Conservation (phyloP, 2,329 filamentous ascomycete species). For the Fusarium acutatum region DNA sequence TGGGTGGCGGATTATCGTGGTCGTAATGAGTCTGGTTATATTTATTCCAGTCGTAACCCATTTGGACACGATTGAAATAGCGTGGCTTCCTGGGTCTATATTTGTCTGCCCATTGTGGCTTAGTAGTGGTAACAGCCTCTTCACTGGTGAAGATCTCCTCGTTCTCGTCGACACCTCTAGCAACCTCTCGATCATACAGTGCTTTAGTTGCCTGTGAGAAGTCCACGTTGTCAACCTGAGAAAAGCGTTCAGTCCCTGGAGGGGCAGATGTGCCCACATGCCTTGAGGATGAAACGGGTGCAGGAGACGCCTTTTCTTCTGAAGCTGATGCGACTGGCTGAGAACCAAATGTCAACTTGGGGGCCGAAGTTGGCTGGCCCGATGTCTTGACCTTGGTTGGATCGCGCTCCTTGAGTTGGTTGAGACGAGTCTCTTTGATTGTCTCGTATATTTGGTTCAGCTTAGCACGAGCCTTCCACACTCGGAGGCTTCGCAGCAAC, state of each 20-base stretch:
- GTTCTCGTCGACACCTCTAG: conserved; percentile 88
- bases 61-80: conserved; percentile 98
- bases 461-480: conserved; percentile 93
- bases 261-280: conserved; percentile 51
- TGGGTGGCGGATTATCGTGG: conserved; percentile 95
- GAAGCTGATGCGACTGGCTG: not conserved
- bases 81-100: conserved; percentile 90
- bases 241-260: conserved; percentile 73
- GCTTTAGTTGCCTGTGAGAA: conserved; percentile 88
- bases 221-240: conserved; percentile 75
- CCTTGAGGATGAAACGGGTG: conserved; percentile 28
- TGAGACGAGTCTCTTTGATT: conserved; percentile 75
- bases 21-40: conserved; percentile 99
- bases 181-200: conserved; percentile 90
- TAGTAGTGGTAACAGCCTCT: conserved; percentile 69
- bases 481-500: conserved; percentile 80
- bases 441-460: conserved; percentile 80
- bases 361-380: conserved; percentile 14
- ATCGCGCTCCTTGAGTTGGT: conserved; percentile 72
- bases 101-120: conserved; percentile 83
- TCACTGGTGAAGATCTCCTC: conserved; percentile 96
- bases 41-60: conserved; percentile 99
- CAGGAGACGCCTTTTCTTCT: conserved; percentile 11
- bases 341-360: conserved; percentile 1
- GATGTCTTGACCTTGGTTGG: conserved; percentile 66